Base-by-base conservation (phyloP, 768 basidiomycete genomes). In the Russula compacta region DNA sequence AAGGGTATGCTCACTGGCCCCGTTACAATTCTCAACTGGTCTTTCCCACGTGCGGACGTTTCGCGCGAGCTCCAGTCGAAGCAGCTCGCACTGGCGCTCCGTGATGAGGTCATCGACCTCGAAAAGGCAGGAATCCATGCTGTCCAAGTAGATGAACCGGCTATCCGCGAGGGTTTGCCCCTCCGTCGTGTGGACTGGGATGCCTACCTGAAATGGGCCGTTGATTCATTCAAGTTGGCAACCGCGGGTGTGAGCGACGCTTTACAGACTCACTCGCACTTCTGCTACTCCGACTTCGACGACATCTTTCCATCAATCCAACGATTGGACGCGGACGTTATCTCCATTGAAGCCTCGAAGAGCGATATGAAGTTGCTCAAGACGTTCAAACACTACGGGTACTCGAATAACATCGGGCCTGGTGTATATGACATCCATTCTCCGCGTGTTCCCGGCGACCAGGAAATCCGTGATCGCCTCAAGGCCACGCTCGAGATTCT, bases 361-460 rank as follows among this genome's bases (percentile, higher is more conserved):
- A 87, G 86, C 69, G 95, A 98, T 82, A 87, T 98, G 87, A 98
- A 98, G 80, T 83, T 99, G 63, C 79, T 99, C 70, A 83, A 85
- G 65, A 94, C 92, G 69, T 99, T 98, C 89, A 86, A 91, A 81
- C 79, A 88, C 61, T 89, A 92, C 75, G 89, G 90, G 47, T 98
- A 98, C 82, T 89, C 91, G 59, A 95, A 94, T 81, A 86, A 92
- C 78, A 98, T 98, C 72, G 94, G 95, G 60, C 95, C 95, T 19
- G 95, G 93, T 82, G 92, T 97, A 71, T 97, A 97, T 73, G 95
- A 98, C 74, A 97, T 99, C 78, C 97, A 98, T 81, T 98, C 95
- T 68, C 97, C 97, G 65, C 94, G 97, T 84, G 91, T 99, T 65
- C 97, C 97, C 48, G 78, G 84, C 62, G 84, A 86, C 69, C 82